These are phyloP conservation scores for Fusarium oxysporum DNA, from an alignment of 2,329 filamentous ascomycete genomes.

Conservation along the genomic window DNA sequence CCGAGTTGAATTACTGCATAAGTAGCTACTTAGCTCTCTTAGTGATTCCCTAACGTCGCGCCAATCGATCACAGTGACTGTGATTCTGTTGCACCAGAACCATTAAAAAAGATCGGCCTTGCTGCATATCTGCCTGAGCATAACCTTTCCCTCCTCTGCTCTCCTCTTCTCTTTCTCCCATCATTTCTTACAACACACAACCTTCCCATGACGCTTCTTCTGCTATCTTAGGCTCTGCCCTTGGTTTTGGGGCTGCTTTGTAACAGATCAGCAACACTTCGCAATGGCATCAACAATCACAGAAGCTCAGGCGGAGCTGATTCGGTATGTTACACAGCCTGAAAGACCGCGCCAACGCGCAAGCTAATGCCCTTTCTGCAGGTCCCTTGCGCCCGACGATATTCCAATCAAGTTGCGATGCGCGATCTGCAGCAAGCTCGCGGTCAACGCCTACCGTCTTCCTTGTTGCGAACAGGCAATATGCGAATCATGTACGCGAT, in stretches of 20 bases:
- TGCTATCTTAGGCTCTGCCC: conserved; percentile 37
- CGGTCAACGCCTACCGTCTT: conserved; percentile 88
- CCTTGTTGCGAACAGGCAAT: conserved; percentile 97
- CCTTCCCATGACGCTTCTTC: conserved; percentile 43
- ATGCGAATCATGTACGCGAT: conserved; percentile 80
- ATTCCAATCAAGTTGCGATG: conserved; percentile 97
- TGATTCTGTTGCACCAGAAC: conserved; percentile 22
- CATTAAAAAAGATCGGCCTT: conserved; percentile 20
- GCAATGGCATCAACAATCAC: conserved; percentile 55
- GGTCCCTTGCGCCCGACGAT: conserved; percentile 81
- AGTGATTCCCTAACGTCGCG: conserved; percentile 5
- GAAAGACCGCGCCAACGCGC: conserved; percentile 1
- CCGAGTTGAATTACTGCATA: conserved; percentile 1
- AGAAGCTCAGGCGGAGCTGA: conserved; percentile 68
- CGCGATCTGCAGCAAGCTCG: conserved; percentile 90
- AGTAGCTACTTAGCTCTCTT: background rate
- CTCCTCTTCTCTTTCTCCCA: background rate
- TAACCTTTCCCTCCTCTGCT: conserved; percentile 8
- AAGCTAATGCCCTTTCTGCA: conserved; percentile 53
- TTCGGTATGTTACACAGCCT: conserved; percentile 56
- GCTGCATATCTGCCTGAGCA: conserved; percentile 28
- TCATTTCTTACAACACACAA: conserved; percentile 13
- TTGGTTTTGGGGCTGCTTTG: conserved; percentile 35
- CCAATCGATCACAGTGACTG: conserved; percentile 24
- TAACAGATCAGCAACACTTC: conserved; percentile 16